Evolutionary conservation across 257 asterid species (phyloP).

Genomic region (Nicotiana knightiana): DNA sequence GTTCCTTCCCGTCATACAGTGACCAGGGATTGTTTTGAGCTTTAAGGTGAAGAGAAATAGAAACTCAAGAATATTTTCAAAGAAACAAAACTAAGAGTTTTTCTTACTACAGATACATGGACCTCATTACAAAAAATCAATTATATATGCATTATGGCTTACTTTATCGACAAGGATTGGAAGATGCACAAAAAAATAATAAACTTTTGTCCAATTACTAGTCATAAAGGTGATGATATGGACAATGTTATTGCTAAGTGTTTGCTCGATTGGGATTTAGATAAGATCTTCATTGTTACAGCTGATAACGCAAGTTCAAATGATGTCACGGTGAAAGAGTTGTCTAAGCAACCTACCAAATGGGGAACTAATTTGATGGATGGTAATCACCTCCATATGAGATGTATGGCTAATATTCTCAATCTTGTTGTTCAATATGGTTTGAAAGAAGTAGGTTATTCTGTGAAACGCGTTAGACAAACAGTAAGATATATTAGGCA

Average conservation of each 20-base stretch:
- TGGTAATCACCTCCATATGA: not conserved
- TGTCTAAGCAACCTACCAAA: not conserved
- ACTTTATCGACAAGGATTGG: not conserved
- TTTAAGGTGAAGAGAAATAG: not conserved
- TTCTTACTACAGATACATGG: constrained; percentile 5
- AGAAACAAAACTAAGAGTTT: not conserved
- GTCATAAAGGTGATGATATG: not conserved
- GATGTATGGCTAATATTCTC: not conserved
- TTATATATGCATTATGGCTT: not conserved
- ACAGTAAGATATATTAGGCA: constrained; percentile 6
- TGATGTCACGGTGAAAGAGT: not conserved
- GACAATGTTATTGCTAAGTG: not conserved
- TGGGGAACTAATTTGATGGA: not conserved
- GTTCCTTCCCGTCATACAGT: not conserved
- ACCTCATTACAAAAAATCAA: not conserved
- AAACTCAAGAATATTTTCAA: not conserved
- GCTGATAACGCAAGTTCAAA: not conserved
- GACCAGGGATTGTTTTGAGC: not conserved
- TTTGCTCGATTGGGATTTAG: not conserved
- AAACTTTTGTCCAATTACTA: not conserved
- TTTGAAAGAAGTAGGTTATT: not conserved
- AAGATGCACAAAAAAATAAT: not conserved
- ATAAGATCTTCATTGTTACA: not conserved
- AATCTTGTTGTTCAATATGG: not conserved
- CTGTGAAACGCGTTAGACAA: not conserved